Evolutionary conservation across 805 yeast genomes (phyloP), one percentile per base, ranked within the genome.

Genomic region (Torulaspora delbrueckii): DNA sequence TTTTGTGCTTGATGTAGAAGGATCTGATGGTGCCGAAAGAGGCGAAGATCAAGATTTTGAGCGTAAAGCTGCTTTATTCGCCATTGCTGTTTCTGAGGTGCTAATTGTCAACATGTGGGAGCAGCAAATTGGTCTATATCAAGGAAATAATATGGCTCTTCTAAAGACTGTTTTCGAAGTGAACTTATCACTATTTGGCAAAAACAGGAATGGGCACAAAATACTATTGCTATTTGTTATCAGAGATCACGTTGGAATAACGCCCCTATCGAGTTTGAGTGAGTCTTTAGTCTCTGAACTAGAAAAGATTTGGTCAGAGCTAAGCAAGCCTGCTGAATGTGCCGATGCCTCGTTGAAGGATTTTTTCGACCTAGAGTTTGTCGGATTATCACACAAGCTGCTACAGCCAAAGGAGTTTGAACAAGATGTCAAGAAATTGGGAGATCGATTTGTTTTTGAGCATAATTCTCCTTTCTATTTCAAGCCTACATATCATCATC

Each of bases 31-130:
- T 40, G 77, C 96, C 49, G 99, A 93, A 68, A 78, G 97, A 45
- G 98, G 98, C 22, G 99, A 93, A 58, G 98, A 93, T 66, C 97
- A 93, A 67, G 99, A 93, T 67, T 93, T 93, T 65, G 99, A 93
- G 67, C 78, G 99, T 47, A 93, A 93, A 57, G 90, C 96, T 1
- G 98, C 98, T 0, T 70, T 93, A 35, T 93, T 93, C 71, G 98
- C 99, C 0, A 72, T 93, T 50, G 79, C 97, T 8, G 90, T 96
- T 0, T 81, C 93, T 12, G 98, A 93, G 60, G 81, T 90, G 4
- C 73, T 93, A 56, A 88, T 93, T 50, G 84, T 93, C 35, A 93
- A 93, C 65, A 79, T 91, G 60, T 93, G 98, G 97, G 99, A 93
- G 65, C 85, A 87, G 56, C 99, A 93, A 67, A 89, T 93, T 46